Evolutionary conservation across 148 eudicot genomes (phyloP).

Genomic region (Rhododendron ovatum): DNA sequence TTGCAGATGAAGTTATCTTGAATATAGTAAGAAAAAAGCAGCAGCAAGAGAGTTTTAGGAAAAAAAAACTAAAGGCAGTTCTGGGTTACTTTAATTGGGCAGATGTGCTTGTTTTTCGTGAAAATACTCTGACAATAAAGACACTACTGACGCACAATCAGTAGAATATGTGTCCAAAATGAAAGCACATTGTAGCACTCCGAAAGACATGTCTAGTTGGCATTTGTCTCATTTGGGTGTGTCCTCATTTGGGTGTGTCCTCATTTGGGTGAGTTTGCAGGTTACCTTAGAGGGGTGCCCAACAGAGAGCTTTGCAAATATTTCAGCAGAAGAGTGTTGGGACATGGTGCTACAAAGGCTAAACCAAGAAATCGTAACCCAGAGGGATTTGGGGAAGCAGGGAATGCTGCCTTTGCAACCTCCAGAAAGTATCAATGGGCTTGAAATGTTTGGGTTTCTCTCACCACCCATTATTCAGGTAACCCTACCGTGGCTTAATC

Average conservation of each 20-base stretch:
- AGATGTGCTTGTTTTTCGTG: background rate
- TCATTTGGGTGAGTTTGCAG: slow-evolving; percentile 18
- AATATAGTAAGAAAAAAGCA: background rate
- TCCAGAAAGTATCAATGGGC: slow-evolving; percentile 33
- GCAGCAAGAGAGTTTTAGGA: background rate
- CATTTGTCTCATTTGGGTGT: background rate
- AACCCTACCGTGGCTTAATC: background rate
- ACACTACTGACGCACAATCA: background rate
- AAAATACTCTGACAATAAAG: background rate
- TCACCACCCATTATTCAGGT: slow-evolving; percentile 49
- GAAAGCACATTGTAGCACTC: background rate
- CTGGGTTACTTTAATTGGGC: background rate
- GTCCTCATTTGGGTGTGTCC: background rate
- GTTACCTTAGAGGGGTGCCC: slow-evolving; percentile 44
- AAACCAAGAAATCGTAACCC: slow-evolving; percentile 30
- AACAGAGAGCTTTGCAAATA: slow-evolving; percentile 21
- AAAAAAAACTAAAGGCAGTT: background rate
- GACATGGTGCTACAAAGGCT: slow-evolving; percentile 34
- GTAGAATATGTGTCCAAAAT: background rate
- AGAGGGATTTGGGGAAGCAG: slow-evolving; percentile 9
- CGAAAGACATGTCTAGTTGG: background rate
- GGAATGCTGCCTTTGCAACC: slow-evolving; percentile 21
- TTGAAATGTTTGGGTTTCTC: slow-evolving; percentile 54
- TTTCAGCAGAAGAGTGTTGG: slow-evolving; percentile 40
- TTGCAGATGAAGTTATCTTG: background rate